A percentile compares a stretch with the other conserved stretches of the same genome.
Evolutionary conservation across 2,329 filamentous ascomycete species (phyloP).

Genomic region (Xylariaceae sp.): DNA sequence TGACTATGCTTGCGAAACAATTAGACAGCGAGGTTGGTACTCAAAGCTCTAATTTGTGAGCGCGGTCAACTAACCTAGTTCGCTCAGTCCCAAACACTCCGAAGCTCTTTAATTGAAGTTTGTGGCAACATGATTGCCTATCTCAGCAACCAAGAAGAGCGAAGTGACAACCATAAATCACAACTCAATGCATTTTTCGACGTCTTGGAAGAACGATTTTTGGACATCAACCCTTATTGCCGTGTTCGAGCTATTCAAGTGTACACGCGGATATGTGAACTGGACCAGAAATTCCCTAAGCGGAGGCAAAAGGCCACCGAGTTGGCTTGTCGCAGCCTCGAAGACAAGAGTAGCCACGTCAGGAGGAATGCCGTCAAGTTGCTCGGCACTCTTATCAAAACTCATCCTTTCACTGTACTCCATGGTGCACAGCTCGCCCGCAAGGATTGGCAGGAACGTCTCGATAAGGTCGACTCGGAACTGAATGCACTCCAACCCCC

Average conservation of each 20-base stretch:
- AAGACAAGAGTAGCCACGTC: slow-evolving; percentile 98
- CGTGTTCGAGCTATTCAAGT: slow-evolving; percentile 89
- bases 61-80: slow-evolving; percentile 10
- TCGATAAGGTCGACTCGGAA: slow-evolving; percentile 80
- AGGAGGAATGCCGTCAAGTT: slow-evolving; percentile 92
- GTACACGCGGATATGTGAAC: slow-evolving; percentile 83
- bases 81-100: slow-evolving; percentile 76
- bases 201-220: slow-evolving; percentile 89
- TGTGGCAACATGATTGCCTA: slow-evolving; percentile 93
- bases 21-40: slow-evolving; percentile 77
- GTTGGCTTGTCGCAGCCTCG: slow-evolving; percentile 80
- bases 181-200: slow-evolving; percentile 98
- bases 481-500: slow-evolving; percentile 79
- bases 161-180: slow-evolving; percentile 86
- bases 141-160: slow-evolving; percentile 85
- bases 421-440: slow-evolving; percentile 82
- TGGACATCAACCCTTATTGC: slow-evolving; percentile 96
- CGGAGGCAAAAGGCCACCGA: slow-evolving; percentile 83
- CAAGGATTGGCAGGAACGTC: slow-evolving; percentile 78
- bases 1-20: slow-evolving; percentile 91
- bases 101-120: slow-evolving; percentile 92
- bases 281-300: slow-evolving; percentile 96
- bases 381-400: slow-evolving; percentile 81
- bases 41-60: neutral
- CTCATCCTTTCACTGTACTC: slow-evolving; percentile 89